A percentile compares a stretch with the other conserved stretches of the same genome.
These are phyloP conservation scores for Groenewaldozyma salmanticensis DNA, from an alignment of 805 yeast species.

Conservation along the genomic window DNA sequence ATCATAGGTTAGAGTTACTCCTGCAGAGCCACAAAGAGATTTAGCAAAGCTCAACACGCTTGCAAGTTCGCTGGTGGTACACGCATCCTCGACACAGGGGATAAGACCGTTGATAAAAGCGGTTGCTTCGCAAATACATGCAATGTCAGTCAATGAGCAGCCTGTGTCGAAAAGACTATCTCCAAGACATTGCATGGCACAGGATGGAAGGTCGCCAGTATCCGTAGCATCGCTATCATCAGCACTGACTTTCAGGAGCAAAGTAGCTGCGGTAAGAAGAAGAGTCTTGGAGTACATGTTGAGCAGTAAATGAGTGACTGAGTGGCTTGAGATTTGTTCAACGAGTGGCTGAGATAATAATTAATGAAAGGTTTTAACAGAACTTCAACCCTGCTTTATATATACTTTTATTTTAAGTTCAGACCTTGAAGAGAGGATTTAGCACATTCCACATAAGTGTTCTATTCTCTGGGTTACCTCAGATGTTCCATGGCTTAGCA, in stretches of 20 bases:
- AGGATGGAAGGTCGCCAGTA: constrained; percentile 21
- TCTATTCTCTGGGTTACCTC: too few species aligned
- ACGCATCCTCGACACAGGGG: constrained; percentile 3
- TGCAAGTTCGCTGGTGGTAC: not conserved
- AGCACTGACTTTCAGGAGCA: constrained; percentile 12
- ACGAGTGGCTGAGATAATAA: too few species aligned
- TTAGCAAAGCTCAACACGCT: not conserved
- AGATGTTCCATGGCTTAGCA: too few species aligned
- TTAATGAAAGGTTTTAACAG: too few species aligned
- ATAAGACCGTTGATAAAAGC: not conserved
- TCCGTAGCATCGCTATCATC: constrained; percentile 1
- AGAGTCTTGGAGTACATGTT: not conserved
- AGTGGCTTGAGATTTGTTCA: too few species aligned
- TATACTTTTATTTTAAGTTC: too few species aligned
- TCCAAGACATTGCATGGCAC: constrained; percentile 35
- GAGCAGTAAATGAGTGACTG: too few species aligned
- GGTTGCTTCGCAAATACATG: constrained; percentile 2
- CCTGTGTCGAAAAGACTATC: constrained; percentile 21
- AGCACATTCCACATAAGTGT: too few species aligned
- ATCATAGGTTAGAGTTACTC: constrained; percentile 2
- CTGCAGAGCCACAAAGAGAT: not conserved
- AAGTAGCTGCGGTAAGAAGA: constrained; percentile 12
- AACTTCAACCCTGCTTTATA: too few species aligned
- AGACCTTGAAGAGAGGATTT: too few species aligned
- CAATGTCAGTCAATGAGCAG: constrained; percentile 16